Conservation (phyloP, 306 rosid species). For the Citrullus amarus region DNA sequence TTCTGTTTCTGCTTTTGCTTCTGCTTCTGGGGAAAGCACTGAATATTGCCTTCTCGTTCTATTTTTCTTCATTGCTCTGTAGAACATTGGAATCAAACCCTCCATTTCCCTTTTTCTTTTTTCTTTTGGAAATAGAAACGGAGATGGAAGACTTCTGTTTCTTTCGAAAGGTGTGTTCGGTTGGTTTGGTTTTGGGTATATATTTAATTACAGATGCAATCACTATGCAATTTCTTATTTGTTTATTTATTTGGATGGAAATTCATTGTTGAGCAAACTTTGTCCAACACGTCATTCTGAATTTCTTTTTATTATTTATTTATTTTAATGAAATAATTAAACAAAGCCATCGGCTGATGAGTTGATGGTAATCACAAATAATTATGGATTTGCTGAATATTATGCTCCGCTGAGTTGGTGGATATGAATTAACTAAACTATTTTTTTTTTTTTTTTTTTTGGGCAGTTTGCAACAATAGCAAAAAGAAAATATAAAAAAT, state of each 20-base stretch:
- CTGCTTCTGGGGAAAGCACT: constrained; percentile 2
- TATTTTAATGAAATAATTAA: background rate
- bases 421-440: background rate
- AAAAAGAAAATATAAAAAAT: too few relatives aligned
- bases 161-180: background rate
- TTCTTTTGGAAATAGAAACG: background rate
- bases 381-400: background rate
- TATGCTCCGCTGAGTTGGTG: background rate
- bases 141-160: background rate
- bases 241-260: background rate
- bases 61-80: constrained; percentile 22
- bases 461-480: too few relatives aligned
- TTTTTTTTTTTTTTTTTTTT: too few relatives aligned
- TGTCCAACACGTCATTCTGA: constrained; percentile 3
- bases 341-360: background rate
- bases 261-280: background rate
- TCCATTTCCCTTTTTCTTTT: constrained; percentile 3
- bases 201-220: background rate
- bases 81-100: constrained; percentile 29
- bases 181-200: background rate
- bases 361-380: background rate
- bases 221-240: background rate
- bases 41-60: constrained; percentile 8
- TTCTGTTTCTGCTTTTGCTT: background rate
- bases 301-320: background rate